A percentile compares a stretch with the other conserved stretches of the same genome.
phyloP scores from a whole-genome alignment of 148 eudicot genomes.

The Rhododendron mucronatum region DNA sequence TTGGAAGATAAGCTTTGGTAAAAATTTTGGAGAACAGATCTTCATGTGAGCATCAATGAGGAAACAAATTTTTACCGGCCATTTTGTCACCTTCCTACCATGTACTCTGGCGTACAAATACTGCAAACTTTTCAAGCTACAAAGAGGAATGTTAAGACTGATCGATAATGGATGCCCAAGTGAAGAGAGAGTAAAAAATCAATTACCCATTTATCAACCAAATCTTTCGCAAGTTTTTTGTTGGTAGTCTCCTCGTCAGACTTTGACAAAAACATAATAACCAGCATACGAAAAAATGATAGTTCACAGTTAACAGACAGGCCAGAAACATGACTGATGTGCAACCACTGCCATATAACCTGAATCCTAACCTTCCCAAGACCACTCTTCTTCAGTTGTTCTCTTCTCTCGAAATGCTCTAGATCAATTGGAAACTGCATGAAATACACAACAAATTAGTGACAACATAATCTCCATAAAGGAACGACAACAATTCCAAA shows the following conservation, averaged over 20 bases:
- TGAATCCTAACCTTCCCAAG: conserved; percentile 69
- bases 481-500: neutral
- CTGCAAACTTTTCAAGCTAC: neutral
- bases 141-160: neutral
- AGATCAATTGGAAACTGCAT: conserved; percentile 89
- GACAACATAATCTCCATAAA: neutral
- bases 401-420: conserved; percentile 84
- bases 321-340: neutral
- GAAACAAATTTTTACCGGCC: neutral
- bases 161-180: neutral
- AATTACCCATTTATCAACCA: conserved; percentile 97
- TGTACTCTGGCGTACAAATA: neutral
- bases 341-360: neutral
- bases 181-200: neutral
- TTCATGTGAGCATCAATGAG: neutral
- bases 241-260: conserved; percentile 97
- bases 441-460: conserved; percentile 12
- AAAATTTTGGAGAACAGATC: neutral
- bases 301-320: neutral
- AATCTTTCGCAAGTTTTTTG: conserved; percentile 86
- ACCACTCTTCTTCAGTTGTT: conserved; percentile 88
- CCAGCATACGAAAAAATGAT: conserved; percentile 39
- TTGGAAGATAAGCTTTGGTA: neutral
- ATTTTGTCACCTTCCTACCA: neutral
- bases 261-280: conserved; percentile 93